phyloP scores from a whole-genome alignment of 306 rosid genomes.

The Canavalia gladiata region DNA sequence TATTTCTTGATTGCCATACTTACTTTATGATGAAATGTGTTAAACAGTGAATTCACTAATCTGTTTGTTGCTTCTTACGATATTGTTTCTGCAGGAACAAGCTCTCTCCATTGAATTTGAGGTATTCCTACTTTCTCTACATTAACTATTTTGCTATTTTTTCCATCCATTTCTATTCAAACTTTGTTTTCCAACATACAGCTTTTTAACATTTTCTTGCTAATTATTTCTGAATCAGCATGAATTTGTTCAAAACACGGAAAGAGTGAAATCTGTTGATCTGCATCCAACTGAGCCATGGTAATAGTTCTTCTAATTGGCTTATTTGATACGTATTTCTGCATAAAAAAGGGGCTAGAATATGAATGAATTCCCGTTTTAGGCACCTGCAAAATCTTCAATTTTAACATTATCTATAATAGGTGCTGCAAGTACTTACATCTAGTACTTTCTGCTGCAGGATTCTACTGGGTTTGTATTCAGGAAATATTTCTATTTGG shows the following conservation, averaged over 20 bases:
- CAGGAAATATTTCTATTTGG: conserved; percentile 73
- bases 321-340: neutral
- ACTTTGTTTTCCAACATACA: neutral
- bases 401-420: neutral
- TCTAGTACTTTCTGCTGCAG: conserved; percentile 50
- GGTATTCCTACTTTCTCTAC: conserved; percentile 47
- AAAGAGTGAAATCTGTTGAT: conserved; percentile 77
- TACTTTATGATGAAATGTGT: neutral
- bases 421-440: neutral
- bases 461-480: conserved; percentile 72
- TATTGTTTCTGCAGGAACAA: conserved; percentile 49
- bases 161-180: neutral
- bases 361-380: neutral
- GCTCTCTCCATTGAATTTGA: conserved; percentile 59
- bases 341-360: neutral
- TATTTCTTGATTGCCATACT: conserved; percentile 14
- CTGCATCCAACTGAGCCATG: conserved; percentile 80
- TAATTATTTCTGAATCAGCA: conserved; percentile 53
- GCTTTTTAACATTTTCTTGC: conserved; percentile 1
- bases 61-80: conserved; percentile 22
- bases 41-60: conserved; percentile 36
- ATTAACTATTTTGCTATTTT: neutral
- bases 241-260: conserved; percentile 63
- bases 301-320: conserved; percentile 47
- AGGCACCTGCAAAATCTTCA: neutral